These are phyloP conservation scores for Elymus sibiricus DNA, from an alignment of 176 grass and related monocot genomes.

Conservation along the genomic window DNA sequence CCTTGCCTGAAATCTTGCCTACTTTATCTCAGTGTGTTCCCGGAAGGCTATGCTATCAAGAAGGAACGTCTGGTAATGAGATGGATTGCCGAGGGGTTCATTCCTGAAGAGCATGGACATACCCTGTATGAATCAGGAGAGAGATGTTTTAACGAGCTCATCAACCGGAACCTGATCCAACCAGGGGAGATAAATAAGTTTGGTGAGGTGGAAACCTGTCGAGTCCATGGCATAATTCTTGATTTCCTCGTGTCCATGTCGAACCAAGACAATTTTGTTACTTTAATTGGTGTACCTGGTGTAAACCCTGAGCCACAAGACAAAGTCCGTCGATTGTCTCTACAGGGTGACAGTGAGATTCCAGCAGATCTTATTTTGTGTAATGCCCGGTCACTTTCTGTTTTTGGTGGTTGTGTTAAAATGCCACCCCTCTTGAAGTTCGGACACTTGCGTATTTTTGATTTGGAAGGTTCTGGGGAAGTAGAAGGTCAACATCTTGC, in stretches of 20 bases:
- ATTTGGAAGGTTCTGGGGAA: not conserved
- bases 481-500: constrained; percentile 1
- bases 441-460: not conserved
- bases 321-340: not conserved
- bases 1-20: not conserved
- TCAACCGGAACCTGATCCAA: constrained; percentile 18
- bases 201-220: not conserved
- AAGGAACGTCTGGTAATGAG: not conserved
- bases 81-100: constrained; percentile 20
- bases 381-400: not conserved
- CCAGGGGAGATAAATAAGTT: not conserved
- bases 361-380: not conserved
- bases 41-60: not conserved
- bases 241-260: constrained; percentile 25
- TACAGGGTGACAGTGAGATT: not conserved
- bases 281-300: not conserved
- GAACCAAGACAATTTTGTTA: not conserved
- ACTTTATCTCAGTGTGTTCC: constrained; percentile 9
- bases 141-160: constrained; percentile 31
- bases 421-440: not conserved
- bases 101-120: not conserved
- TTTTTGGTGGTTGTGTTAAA: not conserved
- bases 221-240: constrained; percentile 7
- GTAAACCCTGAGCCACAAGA: not conserved
- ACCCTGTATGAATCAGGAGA: constrained; percentile 1